These are phyloP conservation scores for Dendrocalamus latiflorus DNA, from an alignment of 202 grass and related monocot genomes.

Conservation along the genomic window DNA sequence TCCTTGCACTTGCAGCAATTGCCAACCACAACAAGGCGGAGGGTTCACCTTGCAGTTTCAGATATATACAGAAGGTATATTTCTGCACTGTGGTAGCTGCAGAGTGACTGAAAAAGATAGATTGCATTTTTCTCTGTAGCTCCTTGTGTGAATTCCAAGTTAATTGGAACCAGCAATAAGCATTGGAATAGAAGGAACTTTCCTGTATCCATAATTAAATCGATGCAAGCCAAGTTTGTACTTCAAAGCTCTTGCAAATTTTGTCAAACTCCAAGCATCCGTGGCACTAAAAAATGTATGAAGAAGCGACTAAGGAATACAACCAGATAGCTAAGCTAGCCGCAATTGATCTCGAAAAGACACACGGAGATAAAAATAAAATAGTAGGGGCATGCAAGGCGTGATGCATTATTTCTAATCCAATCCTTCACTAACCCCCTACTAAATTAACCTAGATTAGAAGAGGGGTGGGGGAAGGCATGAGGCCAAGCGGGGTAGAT, in stretches of 20 bases:
- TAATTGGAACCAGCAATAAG: background rate
- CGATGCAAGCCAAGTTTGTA: background rate
- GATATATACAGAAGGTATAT: background rate
- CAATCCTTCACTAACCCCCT: constrained; percentile 23
- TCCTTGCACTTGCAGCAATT: background rate
- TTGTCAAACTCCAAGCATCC: constrained; percentile 12
- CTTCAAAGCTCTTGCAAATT: background rate
- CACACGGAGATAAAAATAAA: constrained; percentile 2
- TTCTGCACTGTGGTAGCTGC: background rate
- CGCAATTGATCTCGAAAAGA: constrained; percentile 27
- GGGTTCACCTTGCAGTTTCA: background rate
- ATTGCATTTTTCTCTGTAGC: background rate
- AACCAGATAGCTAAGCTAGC: constrained; percentile 1
- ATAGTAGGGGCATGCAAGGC: constrained; percentile 38
- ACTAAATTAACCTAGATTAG: constrained; percentile 15
- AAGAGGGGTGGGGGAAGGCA: background rate
- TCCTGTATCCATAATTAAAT: background rate
- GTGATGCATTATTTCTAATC: constrained; percentile 51
- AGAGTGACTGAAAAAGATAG: background rate
- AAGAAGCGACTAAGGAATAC: constrained; percentile 20
- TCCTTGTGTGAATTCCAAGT: background rate
- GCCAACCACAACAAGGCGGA: background rate
- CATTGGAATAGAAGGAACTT: background rate
- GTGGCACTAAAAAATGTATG: background rate
- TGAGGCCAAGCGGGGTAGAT: constrained; percentile 28